phyloP scores from a whole-genome alignment of 1,284 basidiomycete species.

The Pterulicium gracile region DNA sequence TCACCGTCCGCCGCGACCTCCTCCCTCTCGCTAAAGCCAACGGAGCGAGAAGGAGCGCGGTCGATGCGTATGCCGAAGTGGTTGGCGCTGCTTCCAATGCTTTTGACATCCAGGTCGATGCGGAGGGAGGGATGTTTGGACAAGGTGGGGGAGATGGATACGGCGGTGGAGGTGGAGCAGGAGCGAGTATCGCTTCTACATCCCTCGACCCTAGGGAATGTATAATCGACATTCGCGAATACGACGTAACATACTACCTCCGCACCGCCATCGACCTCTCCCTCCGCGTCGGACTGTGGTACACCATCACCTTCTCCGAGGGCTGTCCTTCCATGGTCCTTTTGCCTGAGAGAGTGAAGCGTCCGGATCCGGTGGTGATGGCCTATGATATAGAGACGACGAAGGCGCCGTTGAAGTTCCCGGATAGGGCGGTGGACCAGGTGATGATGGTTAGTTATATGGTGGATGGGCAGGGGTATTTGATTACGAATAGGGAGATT shows the following conservation, averaged over 20 bases:
- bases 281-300: constrained; percentile 96
- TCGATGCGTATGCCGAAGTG: constrained; percentile 98
- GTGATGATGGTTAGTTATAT: constrained; percentile 99
- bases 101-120: constrained; percentile 61
- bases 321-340: constrained; percentile 72
- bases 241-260: constrained; percentile 95
- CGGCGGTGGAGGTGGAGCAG: no score
- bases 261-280: constrained; percentile 99
- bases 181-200: no score
- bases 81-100: constrained; percentile 64
- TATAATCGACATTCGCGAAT: constrained; percentile 93
- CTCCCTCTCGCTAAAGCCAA: constrained; percentile 86
- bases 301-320: constrained; percentile 75
- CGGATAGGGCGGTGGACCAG: constrained; percentile 91
- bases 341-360: constrained; percentile 84
- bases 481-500: constrained; percentile 97
- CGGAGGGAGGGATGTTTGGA: constrained; percentile 35
- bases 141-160: constrained; percentile 37
- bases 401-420: constrained; percentile 97
- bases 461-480: constrained; percentile 92
- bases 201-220: constrained; percentile 87
- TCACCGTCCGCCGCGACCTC: constrained; percentile 81
- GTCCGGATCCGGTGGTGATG: constrained; percentile 98
- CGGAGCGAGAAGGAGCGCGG: constrained; percentile 87
- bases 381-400: constrained; percentile 99